These are phyloP conservation scores for Penicillium parvum DNA, from an alignment of 495 filamentous ascomycete genomes.

Conservation along the genomic window DNA sequence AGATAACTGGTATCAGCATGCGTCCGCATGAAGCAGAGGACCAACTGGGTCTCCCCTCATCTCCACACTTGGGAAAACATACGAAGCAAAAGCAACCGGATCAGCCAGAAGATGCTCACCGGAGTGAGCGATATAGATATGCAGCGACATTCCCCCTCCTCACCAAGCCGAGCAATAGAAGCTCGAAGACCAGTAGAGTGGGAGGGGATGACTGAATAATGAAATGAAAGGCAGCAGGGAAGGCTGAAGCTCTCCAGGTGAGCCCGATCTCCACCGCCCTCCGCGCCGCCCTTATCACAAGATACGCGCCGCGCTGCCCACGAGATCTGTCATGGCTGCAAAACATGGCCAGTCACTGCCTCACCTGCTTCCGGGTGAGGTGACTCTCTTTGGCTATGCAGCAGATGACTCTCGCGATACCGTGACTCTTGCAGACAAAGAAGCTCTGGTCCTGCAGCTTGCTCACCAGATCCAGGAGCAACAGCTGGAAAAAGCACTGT, in stretches of 20 bases:
- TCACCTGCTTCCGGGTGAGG: conserved; percentile 37
- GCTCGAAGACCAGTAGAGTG: conserved; percentile 28
- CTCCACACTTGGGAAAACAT: conserved; percentile 24
- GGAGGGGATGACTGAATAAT: conserved; percentile 25
- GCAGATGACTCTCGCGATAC: conserved; percentile 42
- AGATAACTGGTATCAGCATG: conserved; percentile 23
- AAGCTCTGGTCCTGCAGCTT: conserved; percentile 59
- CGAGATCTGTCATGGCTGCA: conserved; percentile 39
- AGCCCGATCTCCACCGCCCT: conserved; percentile 19
- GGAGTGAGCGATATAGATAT: conserved; percentile 83
- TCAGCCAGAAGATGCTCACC: conserved; percentile 77
- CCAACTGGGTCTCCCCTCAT: conserved; percentile 8
- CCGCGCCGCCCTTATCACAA: conserved; percentile 30
- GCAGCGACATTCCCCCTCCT: conserved; percentile 61
- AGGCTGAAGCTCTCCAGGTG: conserved; percentile 21
- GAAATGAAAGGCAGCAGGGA: conserved; percentile 5
- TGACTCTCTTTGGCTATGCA: conserved; percentile 36
- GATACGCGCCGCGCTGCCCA: conserved; percentile 28
- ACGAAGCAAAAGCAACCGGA: conserved; percentile 64
- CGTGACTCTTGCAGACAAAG: conserved; percentile 55
- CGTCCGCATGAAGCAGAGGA: conserved; percentile 3
- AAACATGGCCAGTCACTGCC: conserved; percentile 29
- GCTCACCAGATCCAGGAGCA: conserved; percentile 67
- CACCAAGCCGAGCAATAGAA: conserved; percentile 31
- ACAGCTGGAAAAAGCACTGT: conserved; percentile 62